These are phyloP conservation scores for Chaetomium sp. DNA, from an alignment of 2,329 filamentous ascomycete genomes.

Conservation along the genomic window DNA sequence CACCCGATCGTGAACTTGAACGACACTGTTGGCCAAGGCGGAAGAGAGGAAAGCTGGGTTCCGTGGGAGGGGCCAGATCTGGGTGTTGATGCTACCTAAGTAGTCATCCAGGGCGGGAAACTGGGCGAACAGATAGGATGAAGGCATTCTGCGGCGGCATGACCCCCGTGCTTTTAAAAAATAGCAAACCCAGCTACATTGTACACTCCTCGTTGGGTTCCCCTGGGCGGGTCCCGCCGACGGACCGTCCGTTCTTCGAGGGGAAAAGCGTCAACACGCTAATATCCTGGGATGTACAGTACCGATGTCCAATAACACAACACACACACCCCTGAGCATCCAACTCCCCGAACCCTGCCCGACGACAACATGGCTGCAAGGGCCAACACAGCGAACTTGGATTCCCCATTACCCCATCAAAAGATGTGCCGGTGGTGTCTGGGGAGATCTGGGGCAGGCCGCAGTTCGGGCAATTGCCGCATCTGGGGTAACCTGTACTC, in stretches of 20 bases:
- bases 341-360: conserved; percentile 4
- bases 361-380: no score
- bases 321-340: neutral
- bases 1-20: conserved; percentile 16
- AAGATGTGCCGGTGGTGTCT: conserved; percentile 9
- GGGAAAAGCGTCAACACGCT: neutral
- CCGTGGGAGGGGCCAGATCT: conserved; percentile 7
- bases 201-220: neutral
- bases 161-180: conserved; percentile 7
- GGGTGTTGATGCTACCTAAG: conserved; percentile 15
- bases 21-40: conserved; percentile 9
- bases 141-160: neutral
- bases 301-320: conserved; percentile 17
- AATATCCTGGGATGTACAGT: conserved; percentile 15
- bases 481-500: conserved; percentile 3
- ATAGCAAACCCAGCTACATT: no score
- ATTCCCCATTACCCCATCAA: neutral
- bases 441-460: neutral
- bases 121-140: neutral
- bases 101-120: conserved; percentile 8
- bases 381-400: neutral
- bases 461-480: conserved; percentile 11
- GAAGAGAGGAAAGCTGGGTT: conserved; percentile 7
- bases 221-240: conserved; percentile 1
- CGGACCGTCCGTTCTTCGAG: conserved; percentile 2